These are phyloP conservation scores for Mimosa pudica DNA, from an alignment of 306 rosid species.

Conservation along the genomic window DNA sequence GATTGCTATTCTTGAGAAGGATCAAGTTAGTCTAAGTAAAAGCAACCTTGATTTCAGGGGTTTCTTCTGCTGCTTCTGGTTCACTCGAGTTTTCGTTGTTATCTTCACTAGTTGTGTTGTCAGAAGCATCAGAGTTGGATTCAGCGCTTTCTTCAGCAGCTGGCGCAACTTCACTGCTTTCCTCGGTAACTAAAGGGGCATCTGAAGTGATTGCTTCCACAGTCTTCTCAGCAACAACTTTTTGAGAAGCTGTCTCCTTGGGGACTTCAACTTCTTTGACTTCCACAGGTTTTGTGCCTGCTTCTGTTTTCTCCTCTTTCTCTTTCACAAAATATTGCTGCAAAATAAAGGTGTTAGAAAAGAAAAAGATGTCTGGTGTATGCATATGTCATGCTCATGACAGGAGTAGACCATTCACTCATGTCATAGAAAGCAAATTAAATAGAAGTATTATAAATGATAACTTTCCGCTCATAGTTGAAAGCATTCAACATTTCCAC, in stretches of 20 bases:
- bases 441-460: not conserved
- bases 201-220: slow-evolving; percentile 43
- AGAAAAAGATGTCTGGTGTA: not conserved
- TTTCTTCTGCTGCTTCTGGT: slow-evolving; percentile 51
- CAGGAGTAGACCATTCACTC: not conserved
- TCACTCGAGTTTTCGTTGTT: slow-evolving; percentile 51
- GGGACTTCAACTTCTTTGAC: slow-evolving; percentile 57
- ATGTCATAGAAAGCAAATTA: not conserved
- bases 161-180: slow-evolving; percentile 38
- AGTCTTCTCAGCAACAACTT: slow-evolving; percentile 39
- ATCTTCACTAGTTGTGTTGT: slow-evolving; percentile 42
- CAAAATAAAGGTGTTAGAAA: slow-evolving; percentile 18
- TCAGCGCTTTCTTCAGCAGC: slow-evolving; percentile 41
- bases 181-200: slow-evolving; percentile 42
- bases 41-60: slow-evolving; percentile 67
- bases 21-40: not conserved
- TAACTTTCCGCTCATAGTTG: not conserved
- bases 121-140: slow-evolving; percentile 30
- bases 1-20: not conserved
- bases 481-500: not conserved
- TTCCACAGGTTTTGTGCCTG: slow-evolving; percentile 50
- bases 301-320: slow-evolving; percentile 46
- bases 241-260: slow-evolving; percentile 39
- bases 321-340: slow-evolving; percentile 66
- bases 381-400: not conserved